Percentiles rank a stretch among this genome's conserved stretches.
Conservation (phyloP, 2,329 filamentous ascomycete species). For the Fusarium setosum region DNA sequence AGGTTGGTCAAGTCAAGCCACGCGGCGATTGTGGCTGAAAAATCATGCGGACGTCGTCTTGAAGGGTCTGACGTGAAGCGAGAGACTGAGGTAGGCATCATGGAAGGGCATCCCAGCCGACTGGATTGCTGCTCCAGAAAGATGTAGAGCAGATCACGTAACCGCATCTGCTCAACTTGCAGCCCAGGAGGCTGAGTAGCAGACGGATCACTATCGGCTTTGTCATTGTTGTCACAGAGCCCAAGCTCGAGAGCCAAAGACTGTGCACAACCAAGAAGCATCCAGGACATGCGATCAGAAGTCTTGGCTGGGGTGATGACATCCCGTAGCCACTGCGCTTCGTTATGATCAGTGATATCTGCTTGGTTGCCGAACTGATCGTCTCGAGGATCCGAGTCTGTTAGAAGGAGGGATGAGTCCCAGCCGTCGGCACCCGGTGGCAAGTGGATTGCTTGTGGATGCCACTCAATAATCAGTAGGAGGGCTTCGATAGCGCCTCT, state of each 20-base stretch:
- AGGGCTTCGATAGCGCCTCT: slow-evolving; percentile 65
- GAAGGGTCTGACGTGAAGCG: slow-evolving; percentile 1
- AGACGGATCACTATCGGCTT: background rate
- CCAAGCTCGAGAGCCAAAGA: slow-evolving; percentile 30
- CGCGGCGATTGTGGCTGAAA: slow-evolving; percentile 4
- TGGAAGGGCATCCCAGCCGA: slow-evolving; percentile 22
- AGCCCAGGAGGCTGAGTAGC: background rate
- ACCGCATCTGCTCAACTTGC: background rate
- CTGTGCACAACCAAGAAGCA: slow-evolving; percentile 58
- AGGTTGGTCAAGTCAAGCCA: slow-evolving; percentile 26
- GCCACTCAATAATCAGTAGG: slow-evolving; percentile 66
- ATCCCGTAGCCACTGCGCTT: slow-evolving; percentile 58
- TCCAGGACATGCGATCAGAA: slow-evolving; percentile 69
- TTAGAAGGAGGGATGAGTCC: slow-evolving; percentile 63
- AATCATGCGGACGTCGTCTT: background rate
- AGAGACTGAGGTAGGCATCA: slow-evolving; percentile 11
- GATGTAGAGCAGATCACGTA: slow-evolving; percentile 18
- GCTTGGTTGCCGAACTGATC: slow-evolving; percentile 22
- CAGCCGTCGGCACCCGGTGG: slow-evolving; percentile 64
- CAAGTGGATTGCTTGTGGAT: slow-evolving; percentile 64
- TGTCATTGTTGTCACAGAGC: slow-evolving; percentile 13
- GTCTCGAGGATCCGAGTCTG: slow-evolving; percentile 49
- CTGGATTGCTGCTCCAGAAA: slow-evolving; percentile 28
- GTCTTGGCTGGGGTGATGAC: slow-evolving; percentile 64
- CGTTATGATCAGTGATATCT: background rate